A percentile compares a stretch with the other conserved stretches of the same genome.
phyloP scores from a whole-genome alignment of 305 asterid genomes.

The Fraxinus paxiana region DNA sequence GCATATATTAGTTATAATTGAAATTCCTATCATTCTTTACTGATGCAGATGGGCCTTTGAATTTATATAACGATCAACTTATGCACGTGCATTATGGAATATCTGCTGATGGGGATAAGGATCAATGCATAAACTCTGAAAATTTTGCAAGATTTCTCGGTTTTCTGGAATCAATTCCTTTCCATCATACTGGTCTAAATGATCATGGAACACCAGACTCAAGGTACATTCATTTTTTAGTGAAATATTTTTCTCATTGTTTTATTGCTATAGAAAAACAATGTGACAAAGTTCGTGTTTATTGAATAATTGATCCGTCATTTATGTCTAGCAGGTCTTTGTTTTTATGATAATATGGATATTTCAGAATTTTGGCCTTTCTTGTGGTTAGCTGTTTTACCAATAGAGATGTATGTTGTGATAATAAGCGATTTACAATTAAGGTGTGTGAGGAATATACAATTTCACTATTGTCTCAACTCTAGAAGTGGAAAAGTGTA shows the following conservation, averaged over 20 bases:
- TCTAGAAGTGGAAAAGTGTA: neutral
- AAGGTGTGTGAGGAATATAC: neutral
- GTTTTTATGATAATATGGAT: constrained; percentile 9
- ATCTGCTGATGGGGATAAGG: constrained; percentile 55
- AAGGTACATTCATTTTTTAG: constrained; percentile 45
- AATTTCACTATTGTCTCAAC: neutral
- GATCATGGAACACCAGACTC: constrained; percentile 58
- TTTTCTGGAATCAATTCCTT: constrained; percentile 81
- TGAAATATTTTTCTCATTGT: neutral
- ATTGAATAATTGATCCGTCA: constrained; percentile 1
- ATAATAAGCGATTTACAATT: neutral
- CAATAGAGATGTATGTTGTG: neutral
- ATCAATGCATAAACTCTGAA: constrained; percentile 72
- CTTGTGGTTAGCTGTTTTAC: neutral
- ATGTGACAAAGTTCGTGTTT: constrained; percentile 7
- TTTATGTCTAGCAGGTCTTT: neutral
- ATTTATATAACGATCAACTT: constrained; percentile 59
- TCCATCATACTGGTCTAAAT: constrained; percentile 56
- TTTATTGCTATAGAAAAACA: constrained; percentile 12
- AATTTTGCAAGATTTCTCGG: constrained; percentile 86
- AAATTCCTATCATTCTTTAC: constrained; percentile 13
- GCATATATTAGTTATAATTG: constrained; percentile 6
- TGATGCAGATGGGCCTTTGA: constrained; percentile 61
- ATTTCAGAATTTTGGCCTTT: constrained; percentile 7
- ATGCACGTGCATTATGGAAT: constrained; percentile 62